Evolutionary conservation across 495 filamentous ascomycete genomes (phyloP), one percentile per base, ranked within the genome.

Genomic region (Neurospora sp.): DNA sequence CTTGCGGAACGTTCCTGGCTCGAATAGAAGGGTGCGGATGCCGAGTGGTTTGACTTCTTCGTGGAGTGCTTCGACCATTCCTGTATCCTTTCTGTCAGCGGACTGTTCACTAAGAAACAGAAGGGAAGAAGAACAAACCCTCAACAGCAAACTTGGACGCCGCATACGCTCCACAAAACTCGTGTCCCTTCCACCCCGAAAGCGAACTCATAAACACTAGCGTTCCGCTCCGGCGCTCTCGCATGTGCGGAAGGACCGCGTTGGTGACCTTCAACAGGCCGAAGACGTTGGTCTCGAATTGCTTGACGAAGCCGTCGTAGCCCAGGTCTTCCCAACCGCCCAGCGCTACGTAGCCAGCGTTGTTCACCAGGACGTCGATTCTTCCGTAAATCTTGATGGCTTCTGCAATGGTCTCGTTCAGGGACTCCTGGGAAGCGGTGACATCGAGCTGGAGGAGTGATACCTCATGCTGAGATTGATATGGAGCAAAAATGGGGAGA

Each of bases 301-400:
- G 71, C 39, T 81, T 76, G 68, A 68, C 80, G 7, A 83, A 76
- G 10, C 75, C 82, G 75, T 82, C 82, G 81, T 61, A 31, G 5
- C 53, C 53, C 74, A 82, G 9, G 79, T 72, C 59, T 83, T 80
- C 71, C 88, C 87, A 18, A 85, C 74, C n/a, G 80, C 80, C 7
- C 84, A 83, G 8, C 85, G 74, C 35, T 80, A 79, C 53, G 83
- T 84, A 61, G 5, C 87, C 87, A 3, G 88, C 88, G 71, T 88
- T 89, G 79, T 89, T 89, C 59, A 88, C 82, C 10, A 88, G 78
- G 8, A 88, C 83, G 72, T 89, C 86, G 71, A 89, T 85, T 35
- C 81, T 80, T 1, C 75, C 76, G 71, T 83, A 82, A 38, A 80
- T 77, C n/a, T 75, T 41, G 1, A 83, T 46, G 1, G 83, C 82